Base-by-base conservation (phyloP, 148 eudicot species). In the Rhododendron ferrugineum region DNA sequence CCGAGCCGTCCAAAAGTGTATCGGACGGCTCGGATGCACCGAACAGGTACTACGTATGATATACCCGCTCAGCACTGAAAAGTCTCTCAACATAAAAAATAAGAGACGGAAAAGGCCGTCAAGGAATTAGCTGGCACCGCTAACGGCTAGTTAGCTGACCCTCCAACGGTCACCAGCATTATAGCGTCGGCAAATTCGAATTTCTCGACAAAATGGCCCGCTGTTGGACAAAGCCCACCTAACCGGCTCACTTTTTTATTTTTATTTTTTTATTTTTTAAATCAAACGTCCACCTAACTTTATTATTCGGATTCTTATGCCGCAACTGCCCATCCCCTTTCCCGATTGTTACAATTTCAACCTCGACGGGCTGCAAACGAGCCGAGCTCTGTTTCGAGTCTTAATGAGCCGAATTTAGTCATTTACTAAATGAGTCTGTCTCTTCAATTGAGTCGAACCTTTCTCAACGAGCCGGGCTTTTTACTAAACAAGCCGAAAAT, bases 111-210 rank as follows among this genome's bases (percentile, higher is more conserved):
- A 4, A 11, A 28, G 30, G 36, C 32, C n/a, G 8, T 26, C 13
- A 68, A 9, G 11, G 42, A 5, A 16, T 18, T 36, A 22, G 80
- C 54, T 44, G 80, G 80, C 80, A 44, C 80, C 54, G 18, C 1
- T 44, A 78, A 78, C 80, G 80, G 80, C 80, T 78, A 78, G 54
- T 78, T 13, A 10, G 54, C 2, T 20, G 54, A 78, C 80, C 32
- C 32, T 11, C 52, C 56, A 78, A 78, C 80, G 80, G 80, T 78
- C 50, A 23, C 32, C 56, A 78, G 30, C 49, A 40, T 5, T 3
- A 15, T 3, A 42, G 52, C 80, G 80, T 44, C 47, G 56, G 80
- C 80, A 78, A 78, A 78, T 40, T 22, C 47, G 78, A 40, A 78
- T 78, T 77, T 77, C 50, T 36, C 49, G 1, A 26, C 3, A 64